Conservation (phyloP, 768 basidiomycete genomes). For the Tylopilus sp. region DNA sequence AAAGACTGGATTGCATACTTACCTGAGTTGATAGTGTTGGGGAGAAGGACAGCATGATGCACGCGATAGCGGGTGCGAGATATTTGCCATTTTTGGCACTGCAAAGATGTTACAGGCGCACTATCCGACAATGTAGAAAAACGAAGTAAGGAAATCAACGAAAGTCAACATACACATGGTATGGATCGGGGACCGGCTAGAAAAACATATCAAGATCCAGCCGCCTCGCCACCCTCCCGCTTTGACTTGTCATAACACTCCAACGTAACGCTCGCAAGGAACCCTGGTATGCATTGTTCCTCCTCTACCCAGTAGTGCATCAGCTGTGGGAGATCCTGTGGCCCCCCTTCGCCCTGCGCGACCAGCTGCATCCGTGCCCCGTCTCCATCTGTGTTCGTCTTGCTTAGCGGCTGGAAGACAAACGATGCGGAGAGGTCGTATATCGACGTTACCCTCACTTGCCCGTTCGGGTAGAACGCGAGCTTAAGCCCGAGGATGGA, state of each 20-base stretch:
- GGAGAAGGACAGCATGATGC: constrained; percentile 4
- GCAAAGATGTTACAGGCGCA: too few relatives aligned
- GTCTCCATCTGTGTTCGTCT: constrained; percentile 33
- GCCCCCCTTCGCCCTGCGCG: constrained; percentile 70
- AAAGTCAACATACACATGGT: too few relatives aligned
- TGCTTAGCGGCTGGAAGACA: constrained; percentile 68
- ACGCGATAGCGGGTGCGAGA: constrained; percentile 13
- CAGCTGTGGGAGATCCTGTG: constrained; percentile 68
- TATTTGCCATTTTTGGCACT: constrained; percentile 18
- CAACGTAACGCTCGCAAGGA: constrained; percentile 83
- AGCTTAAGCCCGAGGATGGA: constrained; percentile 90
- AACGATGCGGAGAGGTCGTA: constrained; percentile 87
- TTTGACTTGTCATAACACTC: constrained; percentile 84
- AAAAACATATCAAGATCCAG: too few relatives aligned
- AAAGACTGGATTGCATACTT: constrained; percentile 5
- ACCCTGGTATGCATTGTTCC: constrained; percentile 84
- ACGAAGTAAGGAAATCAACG: too few relatives aligned
- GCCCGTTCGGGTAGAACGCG: constrained; percentile 87
- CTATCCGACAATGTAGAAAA: too few relatives aligned
- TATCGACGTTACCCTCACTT: constrained; percentile 85
- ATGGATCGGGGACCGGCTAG: not conserved
- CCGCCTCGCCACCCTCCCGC: constrained; percentile 16
- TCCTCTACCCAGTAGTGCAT: constrained; percentile 86
- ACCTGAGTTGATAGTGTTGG: constrained; percentile 15
- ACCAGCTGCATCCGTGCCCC: constrained; percentile 67